A percentile compares a stretch with the other conserved stretches of the same genome.
phyloP scores from a whole-genome alignment of 345 rosid species.

The Syzygium grande region DNA sequence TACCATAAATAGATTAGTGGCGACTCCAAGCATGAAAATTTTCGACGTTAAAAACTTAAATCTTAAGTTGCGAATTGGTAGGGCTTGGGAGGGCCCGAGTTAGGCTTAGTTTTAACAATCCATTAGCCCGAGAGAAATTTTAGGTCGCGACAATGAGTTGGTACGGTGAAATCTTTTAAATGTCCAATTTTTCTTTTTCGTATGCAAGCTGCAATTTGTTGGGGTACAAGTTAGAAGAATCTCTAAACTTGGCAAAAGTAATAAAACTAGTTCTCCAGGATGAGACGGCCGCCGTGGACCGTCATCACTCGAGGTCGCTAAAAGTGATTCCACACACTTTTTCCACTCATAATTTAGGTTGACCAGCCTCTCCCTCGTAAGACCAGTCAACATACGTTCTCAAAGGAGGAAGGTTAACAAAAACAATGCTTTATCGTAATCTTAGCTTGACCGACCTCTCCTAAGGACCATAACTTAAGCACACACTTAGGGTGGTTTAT shows the following conservation, averaged over 20 bases:
- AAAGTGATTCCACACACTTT: neutral
- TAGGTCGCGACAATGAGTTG: no score
- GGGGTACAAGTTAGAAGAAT: neutral
- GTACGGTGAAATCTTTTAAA: neutral
- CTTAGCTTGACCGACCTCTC: neutral
- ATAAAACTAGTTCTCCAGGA: neutral
- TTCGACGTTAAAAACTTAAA: no score
- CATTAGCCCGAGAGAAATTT: no score
- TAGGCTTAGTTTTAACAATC: no score
- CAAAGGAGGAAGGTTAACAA: neutral
- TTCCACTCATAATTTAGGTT: neutral
- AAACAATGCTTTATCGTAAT: neutral
- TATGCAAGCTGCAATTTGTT: neutral
- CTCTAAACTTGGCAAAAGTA: neutral
- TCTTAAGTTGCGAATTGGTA: no score
- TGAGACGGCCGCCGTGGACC: neutral
- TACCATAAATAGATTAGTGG: no score
- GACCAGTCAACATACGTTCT: neutral
- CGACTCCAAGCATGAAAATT: no score
- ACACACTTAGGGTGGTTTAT: no score
- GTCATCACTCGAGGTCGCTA: neutral
- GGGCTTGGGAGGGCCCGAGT: no score
- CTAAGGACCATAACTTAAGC: neutral
- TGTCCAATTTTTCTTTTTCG: neutral
- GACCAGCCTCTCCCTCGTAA: neutral